Percentiles rank a stretch among this genome's conserved stretches.
Evolutionary conservation across 1,284 basidiomycete genomes (phyloP).

Genomic region (Nidula niveotomentosa): DNA sequence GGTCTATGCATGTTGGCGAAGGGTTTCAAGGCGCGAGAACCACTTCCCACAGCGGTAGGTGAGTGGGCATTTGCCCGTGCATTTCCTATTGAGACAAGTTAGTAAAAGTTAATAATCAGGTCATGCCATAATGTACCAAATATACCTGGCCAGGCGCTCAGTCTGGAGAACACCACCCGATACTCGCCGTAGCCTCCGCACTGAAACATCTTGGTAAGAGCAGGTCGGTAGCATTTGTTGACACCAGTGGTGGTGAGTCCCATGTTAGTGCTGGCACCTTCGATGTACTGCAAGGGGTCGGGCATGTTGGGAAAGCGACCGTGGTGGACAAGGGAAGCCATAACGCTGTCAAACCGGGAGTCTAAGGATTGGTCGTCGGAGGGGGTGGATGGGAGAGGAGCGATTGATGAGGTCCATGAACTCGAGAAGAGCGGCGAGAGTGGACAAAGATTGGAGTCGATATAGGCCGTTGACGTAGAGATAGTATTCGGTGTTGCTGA

Average conservation of each 20-base stretch:
- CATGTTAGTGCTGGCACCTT: too few relatives aligned
- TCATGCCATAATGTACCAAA: conserved; percentile 73
- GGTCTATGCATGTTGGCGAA: conserved; percentile 95
- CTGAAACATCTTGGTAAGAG: conserved; percentile 90
- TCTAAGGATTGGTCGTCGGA: background rate
- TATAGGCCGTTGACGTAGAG: too few relatives aligned
- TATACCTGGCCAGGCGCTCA: conserved; percentile 95
- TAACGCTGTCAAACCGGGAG: conserved; percentile 6
- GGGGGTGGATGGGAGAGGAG: conserved; percentile 4
- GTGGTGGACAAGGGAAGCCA: conserved; percentile 23
- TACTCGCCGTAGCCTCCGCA: conserved; percentile 95
- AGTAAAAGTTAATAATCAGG: too few relatives aligned
- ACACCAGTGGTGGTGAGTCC: conserved; percentile 22
- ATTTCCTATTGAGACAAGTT: conserved; percentile 63
- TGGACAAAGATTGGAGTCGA: too few relatives aligned
- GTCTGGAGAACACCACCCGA: conserved; percentile 93
- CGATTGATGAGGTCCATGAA: too few relatives aligned
- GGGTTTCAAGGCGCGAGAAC: conserved; percentile 95
- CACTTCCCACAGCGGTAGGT: conserved; percentile 94
- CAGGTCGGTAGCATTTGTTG: conserved; percentile 70
- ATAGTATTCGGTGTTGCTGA: too few relatives aligned
- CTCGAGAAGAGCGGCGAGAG: too few relatives aligned
- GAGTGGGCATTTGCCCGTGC: conserved; percentile 96
- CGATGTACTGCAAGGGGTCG: too few relatives aligned
- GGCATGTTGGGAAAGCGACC: conserved; percentile 13